These are phyloP conservation scores for Hippophae rhamnoides DNA, from an alignment of 306 rosid species.

Conservation along the genomic window DNA sequence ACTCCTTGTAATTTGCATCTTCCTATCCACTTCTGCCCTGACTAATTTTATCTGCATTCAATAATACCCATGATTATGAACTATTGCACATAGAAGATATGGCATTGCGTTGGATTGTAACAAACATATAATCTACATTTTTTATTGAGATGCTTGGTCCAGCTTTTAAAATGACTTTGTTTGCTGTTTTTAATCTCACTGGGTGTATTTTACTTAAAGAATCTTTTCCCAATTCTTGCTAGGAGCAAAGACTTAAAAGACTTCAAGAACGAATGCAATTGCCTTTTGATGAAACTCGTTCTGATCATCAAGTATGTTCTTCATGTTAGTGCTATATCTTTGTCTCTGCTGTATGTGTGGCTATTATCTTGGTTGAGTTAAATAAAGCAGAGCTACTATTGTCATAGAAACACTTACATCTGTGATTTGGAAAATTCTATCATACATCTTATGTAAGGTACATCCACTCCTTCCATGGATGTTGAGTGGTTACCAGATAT, in stretches of 20 bases:
- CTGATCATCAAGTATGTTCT: slow-evolving; percentile 67
- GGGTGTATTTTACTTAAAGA: slow-evolving; percentile 6
- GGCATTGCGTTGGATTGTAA: not conserved
- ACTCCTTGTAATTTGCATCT: not conserved
- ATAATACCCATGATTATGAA: no score
- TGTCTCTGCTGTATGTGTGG: not conserved
- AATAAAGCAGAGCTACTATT: not conserved
- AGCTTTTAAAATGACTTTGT: not conserved
- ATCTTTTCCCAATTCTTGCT: slow-evolving; percentile 10
- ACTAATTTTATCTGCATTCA: not conserved
- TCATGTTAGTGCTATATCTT: slow-evolving; percentile 10
- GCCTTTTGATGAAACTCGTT: slow-evolving; percentile 61
- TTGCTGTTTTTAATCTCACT: not conserved
- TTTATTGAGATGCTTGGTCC: not conserved
- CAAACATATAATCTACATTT: not conserved
- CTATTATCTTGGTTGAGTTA: not conserved
- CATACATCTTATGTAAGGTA: no score
- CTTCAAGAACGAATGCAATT: slow-evolving; percentile 73
- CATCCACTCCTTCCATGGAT: no score
- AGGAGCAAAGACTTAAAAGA: slow-evolving; percentile 78
- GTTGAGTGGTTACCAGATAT: no score
- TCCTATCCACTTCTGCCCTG: not conserved
- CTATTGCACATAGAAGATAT: not conserved
- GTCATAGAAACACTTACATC: no score
- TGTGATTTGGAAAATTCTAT: no score